Evolutionary conservation across 192 early-diverging fungal species (phyloP), one percentile per base, ranked within the genome.

Genomic region (Chytriomyces sp.): DNA sequence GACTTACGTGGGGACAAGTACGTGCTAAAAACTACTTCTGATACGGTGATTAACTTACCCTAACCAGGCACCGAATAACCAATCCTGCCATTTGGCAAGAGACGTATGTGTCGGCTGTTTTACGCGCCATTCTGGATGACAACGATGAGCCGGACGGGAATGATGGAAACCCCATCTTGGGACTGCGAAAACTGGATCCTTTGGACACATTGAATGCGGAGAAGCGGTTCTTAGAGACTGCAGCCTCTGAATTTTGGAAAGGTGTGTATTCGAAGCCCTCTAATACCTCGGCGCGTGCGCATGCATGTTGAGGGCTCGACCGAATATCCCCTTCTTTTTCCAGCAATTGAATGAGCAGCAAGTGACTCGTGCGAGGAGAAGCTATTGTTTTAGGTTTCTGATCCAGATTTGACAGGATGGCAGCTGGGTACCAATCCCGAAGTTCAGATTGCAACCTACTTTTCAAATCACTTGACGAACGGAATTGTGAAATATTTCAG

Each of bases 351-450:
- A n/a, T n/a, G n/a, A n/a, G n/a, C n/a, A n/a, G n/a, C n/a, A n/a
- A n/a, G n/a, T n/a, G n/a, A n/a, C n/a, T n/a, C n/a, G n/a, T n/a
- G n/a, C n/a, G n/a, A n/a, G n/a, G n/a, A n/a, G n/a, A 25, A 62
- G 19, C 22, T 26, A 65, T 62, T 37, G 2, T 0, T 62, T 2
- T 33, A 37, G 10, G 25, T 17, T 59, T 12, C 37, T 61, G 10
- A 60, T 78, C 31, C 31, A 33, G 49, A 64, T 5, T 41, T 62
- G 60, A 17, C 19, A 37, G 90, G 90, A 30, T 98, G 95, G 94
- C 91, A 92, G 70, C 82, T 99, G 28, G 98, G 98, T 19, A 93
- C 93, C 28, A 91, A 90, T 32, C 90, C 95, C 7, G 94, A 97
- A 72, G 91, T 97, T 40, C 98, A 99, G 79, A 86, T 93, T n/a